Evolutionary conservation across 2,329 filamentous ascomycete species (phyloP).

Genomic region (Berkeleyomyces rouxiae): DNA sequence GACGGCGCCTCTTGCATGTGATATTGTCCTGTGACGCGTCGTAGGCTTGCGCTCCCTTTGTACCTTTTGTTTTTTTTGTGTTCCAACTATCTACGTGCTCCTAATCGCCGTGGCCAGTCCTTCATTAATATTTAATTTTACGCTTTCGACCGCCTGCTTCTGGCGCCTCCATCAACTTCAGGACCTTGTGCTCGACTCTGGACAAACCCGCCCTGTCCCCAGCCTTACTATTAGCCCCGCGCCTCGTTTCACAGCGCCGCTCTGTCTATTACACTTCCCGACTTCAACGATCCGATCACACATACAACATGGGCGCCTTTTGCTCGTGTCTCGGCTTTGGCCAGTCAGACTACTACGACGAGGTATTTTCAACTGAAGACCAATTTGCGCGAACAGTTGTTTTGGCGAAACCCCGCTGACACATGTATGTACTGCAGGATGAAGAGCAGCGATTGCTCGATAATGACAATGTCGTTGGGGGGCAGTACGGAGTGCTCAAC

Average conservation of each 20-base stretch:
- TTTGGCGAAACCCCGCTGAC: not conserved
- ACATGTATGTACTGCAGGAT: conserved; percentile 24
- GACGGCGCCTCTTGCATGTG: too few species aligned
- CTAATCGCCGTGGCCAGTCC: not conserved
- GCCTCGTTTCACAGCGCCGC: not conserved
- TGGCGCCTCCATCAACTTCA: not conserved
- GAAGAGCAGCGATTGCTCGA: conserved; percentile 43
- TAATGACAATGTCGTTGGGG: conserved; percentile 39
- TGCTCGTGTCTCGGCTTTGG: conserved; percentile 12
- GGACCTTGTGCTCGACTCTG: not conserved
- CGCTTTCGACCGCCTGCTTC: not conserved
- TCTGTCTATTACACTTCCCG: not conserved
- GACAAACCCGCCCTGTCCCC: not conserved
- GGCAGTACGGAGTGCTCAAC: conserved; percentile 47
- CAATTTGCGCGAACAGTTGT: too few species aligned
- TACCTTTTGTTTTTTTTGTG: not conserved
- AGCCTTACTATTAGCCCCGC: not conserved
- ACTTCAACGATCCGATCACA: not conserved
- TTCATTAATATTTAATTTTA: not conserved
- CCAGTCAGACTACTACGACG: conserved; percentile 6
- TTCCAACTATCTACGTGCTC: not conserved
- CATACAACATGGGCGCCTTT: conserved; percentile 6
- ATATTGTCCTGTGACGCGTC: too few species aligned
- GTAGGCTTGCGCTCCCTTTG: too few species aligned
- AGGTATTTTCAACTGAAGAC: not conserved